Conservation (phyloP, 495 filamentous ascomycete species). For the Tetracladium setigerum region DNA sequence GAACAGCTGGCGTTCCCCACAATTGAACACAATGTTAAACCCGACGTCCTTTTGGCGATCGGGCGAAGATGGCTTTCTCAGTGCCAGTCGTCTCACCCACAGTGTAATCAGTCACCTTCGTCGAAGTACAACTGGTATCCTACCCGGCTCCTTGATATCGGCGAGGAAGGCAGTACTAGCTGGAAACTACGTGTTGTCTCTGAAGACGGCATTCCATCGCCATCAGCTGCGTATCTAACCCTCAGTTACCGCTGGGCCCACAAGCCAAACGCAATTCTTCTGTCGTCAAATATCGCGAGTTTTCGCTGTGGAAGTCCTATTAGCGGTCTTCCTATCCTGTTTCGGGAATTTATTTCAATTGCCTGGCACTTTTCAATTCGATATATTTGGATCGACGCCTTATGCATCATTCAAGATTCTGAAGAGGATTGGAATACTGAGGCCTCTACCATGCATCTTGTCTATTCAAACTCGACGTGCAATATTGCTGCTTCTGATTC, state of each 20-base stretch:
- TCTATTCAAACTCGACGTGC: constrained; percentile 19
- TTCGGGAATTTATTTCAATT: constrained; percentile 21
- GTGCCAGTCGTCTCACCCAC: too few species aligned
- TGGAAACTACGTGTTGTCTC: too few species aligned
- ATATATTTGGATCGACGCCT: constrained; percentile 29
- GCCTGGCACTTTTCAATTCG: constrained; percentile 11
- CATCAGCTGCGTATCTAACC: too few species aligned
- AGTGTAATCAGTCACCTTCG: too few species aligned
- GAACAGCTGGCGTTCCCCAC: too few species aligned
- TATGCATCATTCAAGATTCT: constrained; percentile 26
- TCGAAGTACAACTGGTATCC: too few species aligned
- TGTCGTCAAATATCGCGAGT: constrained; percentile 3
- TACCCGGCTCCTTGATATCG: too few species aligned
- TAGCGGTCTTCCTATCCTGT: constrained; percentile 20
- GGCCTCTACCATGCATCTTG: constrained; percentile 19
- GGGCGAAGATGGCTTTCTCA: too few species aligned
- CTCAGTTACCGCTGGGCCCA: constrained; percentile 28
- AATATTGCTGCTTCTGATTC: constrained; percentile 21
- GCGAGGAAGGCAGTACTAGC: too few species aligned
- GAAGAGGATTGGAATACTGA: constrained; percentile 23
- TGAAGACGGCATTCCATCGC: too few species aligned
- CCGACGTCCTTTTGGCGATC: too few species aligned
- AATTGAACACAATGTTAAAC: too few species aligned
- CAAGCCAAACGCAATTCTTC: constrained; percentile 4
- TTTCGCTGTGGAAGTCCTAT: constrained; percentile 10